Evolutionary conservation across 2,329 filamentous ascomycete species (phyloP).

Genomic region (Neoarthrinium moseri): DNA sequence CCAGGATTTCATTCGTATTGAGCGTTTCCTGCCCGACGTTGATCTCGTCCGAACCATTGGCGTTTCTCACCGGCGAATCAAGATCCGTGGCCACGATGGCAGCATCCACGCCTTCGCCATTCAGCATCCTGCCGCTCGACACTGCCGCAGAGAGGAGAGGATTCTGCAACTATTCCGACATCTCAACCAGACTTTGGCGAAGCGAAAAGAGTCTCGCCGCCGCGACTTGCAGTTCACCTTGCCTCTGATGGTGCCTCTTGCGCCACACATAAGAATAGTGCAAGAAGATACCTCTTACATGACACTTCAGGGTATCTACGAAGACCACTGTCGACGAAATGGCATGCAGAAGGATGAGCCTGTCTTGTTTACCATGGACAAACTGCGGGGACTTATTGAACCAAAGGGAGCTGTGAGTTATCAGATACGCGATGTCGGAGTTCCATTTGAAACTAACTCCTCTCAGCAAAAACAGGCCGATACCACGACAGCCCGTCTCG

Average conservation of each 20-base stretch:
- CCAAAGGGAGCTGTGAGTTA: slow-evolving; percentile 58
- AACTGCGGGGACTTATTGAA: slow-evolving; percentile 75
- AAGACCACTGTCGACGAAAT: slow-evolving; percentile 89
- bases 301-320: slow-evolving; percentile 90
- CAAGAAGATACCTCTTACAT: slow-evolving; percentile 95
- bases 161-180: slow-evolving; percentile 96
- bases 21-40: slow-evolving; percentile 92
- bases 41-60: slow-evolving; percentile 89
- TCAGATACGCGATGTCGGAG: neutral
- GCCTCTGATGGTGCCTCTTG: slow-evolving; percentile 91
- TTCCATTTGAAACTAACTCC: slow-evolving; percentile 14
- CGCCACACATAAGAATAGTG: slow-evolving; percentile 90
- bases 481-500: slow-evolving; percentile 70
- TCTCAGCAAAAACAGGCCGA: slow-evolving; percentile 61
- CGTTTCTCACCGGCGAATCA: slow-evolving; percentile 87
- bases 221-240: slow-evolving; percentile 95
- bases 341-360: slow-evolving; percentile 93
- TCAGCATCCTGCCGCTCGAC: slow-evolving; percentile 89
- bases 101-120: slow-evolving; percentile 96
- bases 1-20: slow-evolving; percentile 95
- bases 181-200: slow-evolving; percentile 87
- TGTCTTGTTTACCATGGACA: slow-evolving; percentile 92
- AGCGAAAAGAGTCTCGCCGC: slow-evolving; percentile 91
- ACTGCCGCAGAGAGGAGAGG: slow-evolving; percentile 90
- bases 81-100: slow-evolving; percentile 95